Conservation (phyloP, 257 asterid species). For the Solanum dulcamara region DNA sequence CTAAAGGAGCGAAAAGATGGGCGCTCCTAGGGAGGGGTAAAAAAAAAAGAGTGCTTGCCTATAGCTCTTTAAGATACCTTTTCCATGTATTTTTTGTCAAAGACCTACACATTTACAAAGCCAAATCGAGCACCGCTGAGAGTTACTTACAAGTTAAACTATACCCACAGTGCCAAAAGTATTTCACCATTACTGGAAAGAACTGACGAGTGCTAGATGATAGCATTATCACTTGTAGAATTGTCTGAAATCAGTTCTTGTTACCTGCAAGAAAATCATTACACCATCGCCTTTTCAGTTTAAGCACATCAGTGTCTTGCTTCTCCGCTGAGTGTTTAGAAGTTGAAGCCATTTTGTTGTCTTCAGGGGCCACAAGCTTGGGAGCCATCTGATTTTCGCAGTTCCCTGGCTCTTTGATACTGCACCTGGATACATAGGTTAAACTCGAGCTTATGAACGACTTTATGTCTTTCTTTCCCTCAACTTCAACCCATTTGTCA, state of each 20-base stretch:
- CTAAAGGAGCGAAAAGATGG: too few species aligned
- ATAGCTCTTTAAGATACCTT: not conserved
- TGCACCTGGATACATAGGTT: not conserved
- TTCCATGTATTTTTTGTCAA: not conserved
- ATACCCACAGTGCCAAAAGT: not conserved
- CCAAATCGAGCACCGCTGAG: not conserved
- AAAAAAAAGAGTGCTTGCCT: not conserved
- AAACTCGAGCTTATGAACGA: slow-evolving; percentile 9
- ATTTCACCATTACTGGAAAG: not conserved
- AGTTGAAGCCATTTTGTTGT: not conserved
- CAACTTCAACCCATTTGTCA: slow-evolving; percentile 33
- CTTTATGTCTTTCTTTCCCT: slow-evolving; percentile 26
- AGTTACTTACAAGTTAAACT: not conserved
- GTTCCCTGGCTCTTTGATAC: not conserved
- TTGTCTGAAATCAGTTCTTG: not conserved
- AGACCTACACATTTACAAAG: not conserved
- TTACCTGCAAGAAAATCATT: not conserved
- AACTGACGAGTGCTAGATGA: not conserved
- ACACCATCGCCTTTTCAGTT: not conserved
- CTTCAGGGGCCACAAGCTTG: not conserved
- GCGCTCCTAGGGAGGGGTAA: too few species aligned
- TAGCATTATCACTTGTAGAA: not conserved
- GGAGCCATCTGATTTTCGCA: not conserved
- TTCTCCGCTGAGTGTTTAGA: not conserved
- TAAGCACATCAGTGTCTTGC: not conserved